Evolutionary conservation across 768 basidiomycete species (phyloP), one percentile per base, ranked within the genome.

Genomic region (Mycena latifolia): DNA sequence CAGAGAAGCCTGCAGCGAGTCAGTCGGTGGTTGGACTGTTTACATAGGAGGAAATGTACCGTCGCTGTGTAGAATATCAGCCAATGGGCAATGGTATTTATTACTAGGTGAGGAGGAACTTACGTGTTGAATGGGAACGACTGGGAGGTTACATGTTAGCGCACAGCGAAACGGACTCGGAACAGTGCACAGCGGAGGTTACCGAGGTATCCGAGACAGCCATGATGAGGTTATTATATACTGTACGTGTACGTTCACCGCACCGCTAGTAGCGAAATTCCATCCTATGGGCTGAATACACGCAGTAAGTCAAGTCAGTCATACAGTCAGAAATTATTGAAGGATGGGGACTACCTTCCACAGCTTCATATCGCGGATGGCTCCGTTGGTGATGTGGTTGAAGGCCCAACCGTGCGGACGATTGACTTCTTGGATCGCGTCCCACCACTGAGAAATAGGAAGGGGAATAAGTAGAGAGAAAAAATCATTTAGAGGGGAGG

Each of bases 81-180:
- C 3, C 6, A 7, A 11, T 55, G 11, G 29, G 27, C 24, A 47
- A 25, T 25, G 12, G n/a, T n/a, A n/a, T n/a, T n/a, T n/a, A n/a
- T n/a, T n/a, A n/a, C n/a, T n/a, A 2, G 17, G 28, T 18, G 35
- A 5, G 20, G 10, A 51, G 0, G 24, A 24, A 77, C 85, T 50
- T 73, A 88, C 86, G 86, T 88, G 67, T 89, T 89, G 74, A 87
- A 88, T 10, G 88, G 87, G 77, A 88, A 87, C 2, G 84, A 80
- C 84, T 87, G 64, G n/a, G n/a, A n/a, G n/a, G n/a, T n/a, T n/a
- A n/a, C n/a, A n/a, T n/a, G 11, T n/a, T 5, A 5, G 11, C 11
- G 46, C 24, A 22, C 11, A 41, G 35, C 53, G 14, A 31, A 18
- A 20, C n/a, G n/a, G n/a, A n/a, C n/a, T n/a, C n/a, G n/a, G n/a